Evolutionary conservation across 169 alveolate genomes (phyloP).

Genomic region (Plasmodium chabaudi): DNA sequence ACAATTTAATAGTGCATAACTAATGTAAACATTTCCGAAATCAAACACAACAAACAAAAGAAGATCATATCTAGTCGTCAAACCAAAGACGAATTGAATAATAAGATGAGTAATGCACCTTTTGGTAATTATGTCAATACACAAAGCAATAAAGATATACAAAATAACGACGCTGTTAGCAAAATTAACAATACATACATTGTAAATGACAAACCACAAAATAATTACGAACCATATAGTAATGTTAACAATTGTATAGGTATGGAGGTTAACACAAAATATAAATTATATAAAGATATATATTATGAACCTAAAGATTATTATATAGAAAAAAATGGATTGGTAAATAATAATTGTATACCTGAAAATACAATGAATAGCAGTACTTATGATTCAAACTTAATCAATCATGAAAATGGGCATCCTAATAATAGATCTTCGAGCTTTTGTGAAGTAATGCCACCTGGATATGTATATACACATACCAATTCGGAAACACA

Average conservation of each 20-base stretch:
- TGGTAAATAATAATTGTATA: not conserved
- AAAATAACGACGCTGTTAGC: constrained; percentile 2
- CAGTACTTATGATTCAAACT: not conserved
- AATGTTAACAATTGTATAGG: not conserved
- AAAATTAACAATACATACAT: not conserved
- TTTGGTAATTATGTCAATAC: constrained; percentile 6
- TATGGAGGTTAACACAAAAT: not conserved
- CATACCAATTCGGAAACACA: too few relatives aligned
- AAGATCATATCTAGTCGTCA: too few relatives aligned
- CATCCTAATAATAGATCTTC: not conserved
- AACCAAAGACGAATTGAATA: too few relatives aligned
- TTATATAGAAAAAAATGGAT: not conserved
- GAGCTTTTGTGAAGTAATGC: too few relatives aligned
- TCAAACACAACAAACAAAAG: not conserved
- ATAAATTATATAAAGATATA: not conserved
- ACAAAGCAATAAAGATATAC: constrained; percentile 4
- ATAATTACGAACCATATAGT: constrained; percentile 5
- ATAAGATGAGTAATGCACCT: constrained; percentile 17
- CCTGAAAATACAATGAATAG: not conserved
- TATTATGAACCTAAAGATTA: not conserved
- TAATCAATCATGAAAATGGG: not conserved
- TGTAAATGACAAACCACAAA: not conserved
- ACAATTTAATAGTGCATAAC: too few relatives aligned
- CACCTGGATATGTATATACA: too few relatives aligned
- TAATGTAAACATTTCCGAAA: not conserved